Evolutionary conservation across 1,284 basidiomycete genomes (phyloP).

Genomic region (Caloboletus firmus): DNA sequence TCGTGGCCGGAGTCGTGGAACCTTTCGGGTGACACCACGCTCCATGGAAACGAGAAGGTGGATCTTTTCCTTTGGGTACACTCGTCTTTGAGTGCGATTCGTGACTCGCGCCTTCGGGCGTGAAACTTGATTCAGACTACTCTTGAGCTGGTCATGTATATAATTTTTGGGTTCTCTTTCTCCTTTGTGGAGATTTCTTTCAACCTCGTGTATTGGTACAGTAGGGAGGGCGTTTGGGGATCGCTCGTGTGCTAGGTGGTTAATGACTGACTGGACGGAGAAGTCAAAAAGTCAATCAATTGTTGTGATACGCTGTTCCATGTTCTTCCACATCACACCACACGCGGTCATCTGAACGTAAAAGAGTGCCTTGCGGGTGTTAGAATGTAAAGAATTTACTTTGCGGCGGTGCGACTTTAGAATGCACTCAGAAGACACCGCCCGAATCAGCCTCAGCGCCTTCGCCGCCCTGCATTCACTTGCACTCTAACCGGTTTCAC

Average conservation of each 20-base stretch:
- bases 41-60: background rate
- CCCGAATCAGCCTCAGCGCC: no score
- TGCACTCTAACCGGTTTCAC: background rate
- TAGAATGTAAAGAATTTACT: background rate
- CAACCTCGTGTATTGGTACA: background rate
- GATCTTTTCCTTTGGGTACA: background rate
- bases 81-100: conserved; percentile 24
- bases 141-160: conserved; percentile 28
- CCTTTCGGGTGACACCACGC: background rate
- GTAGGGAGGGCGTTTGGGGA: no score
- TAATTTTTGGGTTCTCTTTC: conserved; percentile 20
- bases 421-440: background rate
- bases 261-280: background rate
- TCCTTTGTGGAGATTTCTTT: conserved; percentile 22
- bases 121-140: conserved; percentile 30
- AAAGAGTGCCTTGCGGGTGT: background rate
- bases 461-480: background rate
- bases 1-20: background rate
- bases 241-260: background rate
- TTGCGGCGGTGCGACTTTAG: background rate
- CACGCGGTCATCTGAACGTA: background rate
- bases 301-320: background rate
- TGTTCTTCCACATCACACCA: background rate
- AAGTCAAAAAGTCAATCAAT: background rate
- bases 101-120: conserved; percentile 20